A percentile compares a stretch with the other conserved stretches of the same genome.
Conservation (phyloP, 495 filamentous ascomycete species). For the Aspergillus ostianus region DNA sequence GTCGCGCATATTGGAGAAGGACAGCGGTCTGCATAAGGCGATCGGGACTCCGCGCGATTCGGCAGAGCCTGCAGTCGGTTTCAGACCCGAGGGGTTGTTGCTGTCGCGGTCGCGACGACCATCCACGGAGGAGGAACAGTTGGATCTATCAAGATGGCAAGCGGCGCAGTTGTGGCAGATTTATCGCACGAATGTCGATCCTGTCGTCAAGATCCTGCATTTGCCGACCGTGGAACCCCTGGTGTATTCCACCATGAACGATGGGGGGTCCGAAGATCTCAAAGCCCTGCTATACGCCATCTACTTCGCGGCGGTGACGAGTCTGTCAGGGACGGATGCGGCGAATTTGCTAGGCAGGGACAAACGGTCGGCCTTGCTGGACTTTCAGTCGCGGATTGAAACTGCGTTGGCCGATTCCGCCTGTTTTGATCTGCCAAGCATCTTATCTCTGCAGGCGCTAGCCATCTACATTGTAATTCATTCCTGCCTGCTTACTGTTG, state of each 20-base stretch:
- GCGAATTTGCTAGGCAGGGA: slow-evolving; percentile 24
- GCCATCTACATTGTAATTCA: slow-evolving; percentile 32
- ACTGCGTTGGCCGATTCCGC: slow-evolving; percentile 24
- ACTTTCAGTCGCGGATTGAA: slow-evolving; percentile 34
- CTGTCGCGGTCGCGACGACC: background rate
- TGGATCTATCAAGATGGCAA: background rate
- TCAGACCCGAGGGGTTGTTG: background rate
- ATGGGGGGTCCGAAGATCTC: background rate
- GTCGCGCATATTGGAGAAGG: slow-evolving; percentile 21
- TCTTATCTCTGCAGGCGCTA: slow-evolving; percentile 36
- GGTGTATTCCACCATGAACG: background rate
- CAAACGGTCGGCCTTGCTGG: slow-evolving; percentile 26
- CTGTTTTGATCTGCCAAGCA: slow-evolving; percentile 34
- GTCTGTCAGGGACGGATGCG: background rate
- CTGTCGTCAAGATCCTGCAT: background rate
- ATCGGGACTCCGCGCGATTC: background rate
- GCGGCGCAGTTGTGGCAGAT: slow-evolving; percentile 28
- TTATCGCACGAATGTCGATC: slow-evolving; percentile 8
- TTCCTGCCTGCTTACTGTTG: background rate
- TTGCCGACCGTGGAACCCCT: background rate
- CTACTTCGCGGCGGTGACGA: background rate
- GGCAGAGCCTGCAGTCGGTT: background rate
- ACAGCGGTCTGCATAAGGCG: background rate
- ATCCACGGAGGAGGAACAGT: background rate
- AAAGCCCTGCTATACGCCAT: background rate